phyloP scores from a whole-genome alignment of 306 rosid genomes.

The Rosa chinensis region DNA sequence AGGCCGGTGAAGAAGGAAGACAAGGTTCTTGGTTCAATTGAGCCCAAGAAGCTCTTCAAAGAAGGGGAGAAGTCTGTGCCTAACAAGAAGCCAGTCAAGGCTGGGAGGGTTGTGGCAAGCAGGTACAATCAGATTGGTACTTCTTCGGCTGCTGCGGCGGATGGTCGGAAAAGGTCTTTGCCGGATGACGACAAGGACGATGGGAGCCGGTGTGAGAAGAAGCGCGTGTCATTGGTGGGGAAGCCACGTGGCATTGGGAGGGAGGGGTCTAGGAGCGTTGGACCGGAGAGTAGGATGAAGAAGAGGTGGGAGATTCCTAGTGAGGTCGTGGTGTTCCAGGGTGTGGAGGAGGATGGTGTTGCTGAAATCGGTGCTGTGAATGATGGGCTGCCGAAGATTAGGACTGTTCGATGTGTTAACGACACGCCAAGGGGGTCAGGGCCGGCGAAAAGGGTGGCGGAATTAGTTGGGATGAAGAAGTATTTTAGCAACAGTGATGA shows the following conservation, averaged over 20 bases:
- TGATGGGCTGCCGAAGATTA: constrained; percentile 65
- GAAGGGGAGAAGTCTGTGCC: constrained; percentile 54
- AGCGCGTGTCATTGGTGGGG: constrained; percentile 40
- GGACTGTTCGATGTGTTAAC: constrained; percentile 33
- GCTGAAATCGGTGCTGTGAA: constrained; percentile 20
- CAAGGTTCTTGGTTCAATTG: constrained; percentile 40
- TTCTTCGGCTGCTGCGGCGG: constrained; percentile 31
- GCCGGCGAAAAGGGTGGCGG: constrained; percentile 72
- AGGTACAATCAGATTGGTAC: constrained; percentile 51
- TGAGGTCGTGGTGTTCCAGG: constrained; percentile 35
- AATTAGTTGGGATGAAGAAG: constrained; percentile 51
- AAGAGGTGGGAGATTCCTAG: constrained; percentile 64
- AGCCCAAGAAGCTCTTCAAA: constrained; percentile 76
- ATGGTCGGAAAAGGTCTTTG: constrained; percentile 65
- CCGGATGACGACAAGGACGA: constrained; percentile 63
- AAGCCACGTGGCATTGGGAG: constrained; percentile 28
- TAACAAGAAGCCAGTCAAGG: constrained; percentile 41
- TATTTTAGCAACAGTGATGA: constrained; percentile 43
- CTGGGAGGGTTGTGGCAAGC: constrained; percentile 81
- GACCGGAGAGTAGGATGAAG: constrained; percentile 49
- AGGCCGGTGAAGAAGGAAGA: constrained; percentile 55
- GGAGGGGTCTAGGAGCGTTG: constrained; percentile 24
- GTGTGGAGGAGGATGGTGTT: constrained; percentile 23
- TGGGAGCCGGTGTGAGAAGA: constrained; percentile 42
- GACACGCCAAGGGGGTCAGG: constrained; percentile 87